phyloP scores from a whole-genome alignment of 2,329 filamentous ascomycete genomes.

The Colletotrichum abscissum region DNA sequence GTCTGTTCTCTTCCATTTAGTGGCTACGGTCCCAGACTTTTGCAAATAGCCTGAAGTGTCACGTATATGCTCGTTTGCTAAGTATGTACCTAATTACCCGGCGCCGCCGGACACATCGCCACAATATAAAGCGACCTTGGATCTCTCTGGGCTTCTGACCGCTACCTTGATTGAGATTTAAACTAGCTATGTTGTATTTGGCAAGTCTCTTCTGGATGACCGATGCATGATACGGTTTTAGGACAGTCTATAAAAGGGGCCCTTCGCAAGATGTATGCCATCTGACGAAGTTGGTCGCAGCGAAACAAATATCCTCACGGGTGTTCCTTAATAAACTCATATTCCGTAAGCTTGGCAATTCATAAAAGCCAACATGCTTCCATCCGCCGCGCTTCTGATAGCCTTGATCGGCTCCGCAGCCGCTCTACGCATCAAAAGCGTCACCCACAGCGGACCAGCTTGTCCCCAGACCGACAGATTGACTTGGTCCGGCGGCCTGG shows the following conservation, averaged over 20 bases:
- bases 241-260: background rate
- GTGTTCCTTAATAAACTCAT: background rate
- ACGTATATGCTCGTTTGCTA: slow-evolving; percentile 5
- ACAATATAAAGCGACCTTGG: background rate
- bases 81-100: slow-evolving; percentile 24
- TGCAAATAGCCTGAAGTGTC: background rate
- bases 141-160: background rate
- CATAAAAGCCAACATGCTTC: background rate
- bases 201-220: background rate
- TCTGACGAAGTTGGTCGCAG: background rate
- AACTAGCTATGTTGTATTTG: background rate
- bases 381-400: background rate
- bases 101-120: background rate
- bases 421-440: slow-evolving; percentile 11
- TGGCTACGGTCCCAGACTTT: background rate
- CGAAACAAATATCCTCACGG: background rate
- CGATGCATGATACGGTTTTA: background rate
- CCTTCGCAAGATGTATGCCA: background rate
- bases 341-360: background rate
- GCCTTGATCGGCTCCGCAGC: background rate
- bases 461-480: slow-evolving; percentile 24
- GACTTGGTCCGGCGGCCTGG: slow-evolving; percentile 35
- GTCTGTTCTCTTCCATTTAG: background rate
- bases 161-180: background rate
- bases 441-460: slow-evolving; percentile 27